Evolutionary conservation across 257 asterid species (phyloP).

Genomic region (Rauvolfia tetraphylla): DNA sequence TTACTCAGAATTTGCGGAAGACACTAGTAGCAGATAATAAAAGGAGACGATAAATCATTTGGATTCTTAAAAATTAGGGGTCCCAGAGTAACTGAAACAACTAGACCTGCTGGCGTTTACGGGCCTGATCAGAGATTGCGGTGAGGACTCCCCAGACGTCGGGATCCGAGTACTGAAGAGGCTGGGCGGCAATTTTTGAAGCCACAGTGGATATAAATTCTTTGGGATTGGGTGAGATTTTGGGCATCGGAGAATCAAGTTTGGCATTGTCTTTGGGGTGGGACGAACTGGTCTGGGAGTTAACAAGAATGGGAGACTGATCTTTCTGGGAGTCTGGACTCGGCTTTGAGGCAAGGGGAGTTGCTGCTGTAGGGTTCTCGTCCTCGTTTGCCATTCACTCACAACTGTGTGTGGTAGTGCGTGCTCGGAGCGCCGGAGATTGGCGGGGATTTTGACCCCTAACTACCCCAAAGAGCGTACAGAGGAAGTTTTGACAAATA

Average conservation of each 20-base stretch:
- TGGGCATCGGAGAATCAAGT: conserved; percentile 27
- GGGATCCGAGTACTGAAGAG: conserved; percentile 73
- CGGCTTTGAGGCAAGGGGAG: conserved; percentile 25
- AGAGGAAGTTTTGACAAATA: conserved; percentile 3
- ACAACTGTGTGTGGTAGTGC: not conserved
- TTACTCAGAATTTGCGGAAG: not conserved
- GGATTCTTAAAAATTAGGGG: not conserved
- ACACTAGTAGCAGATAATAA: not conserved
- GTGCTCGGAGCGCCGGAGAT: not conserved
- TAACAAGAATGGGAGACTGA: conserved; percentile 14
- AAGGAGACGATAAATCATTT: not conserved
- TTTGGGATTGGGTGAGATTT: conserved; percentile 29
- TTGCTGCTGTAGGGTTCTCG: conserved; percentile 21
- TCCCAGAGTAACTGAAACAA: not conserved
- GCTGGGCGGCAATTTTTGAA: conserved; percentile 70
- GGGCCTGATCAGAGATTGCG: conserved; percentile 85
- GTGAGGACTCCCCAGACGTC: conserved; percentile 97
- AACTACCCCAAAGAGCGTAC: conserved; percentile 1
- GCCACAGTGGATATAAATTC: conserved; percentile 66
- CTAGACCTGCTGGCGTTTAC: conserved; percentile 76
- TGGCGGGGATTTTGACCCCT: conserved; percentile 22
- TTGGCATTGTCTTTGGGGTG: conserved; percentile 20
- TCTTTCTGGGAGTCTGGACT: conserved; percentile 20
- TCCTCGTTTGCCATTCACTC: conserved; percentile 46
- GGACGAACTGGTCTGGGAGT: conserved; percentile 31